A percentile compares a stretch with the other conserved stretches of the same genome.
These are phyloP conservation scores for Stentor coeruleus DNA, from an alignment of 73 alveolate genomes.

Conservation along the genomic window DNA sequence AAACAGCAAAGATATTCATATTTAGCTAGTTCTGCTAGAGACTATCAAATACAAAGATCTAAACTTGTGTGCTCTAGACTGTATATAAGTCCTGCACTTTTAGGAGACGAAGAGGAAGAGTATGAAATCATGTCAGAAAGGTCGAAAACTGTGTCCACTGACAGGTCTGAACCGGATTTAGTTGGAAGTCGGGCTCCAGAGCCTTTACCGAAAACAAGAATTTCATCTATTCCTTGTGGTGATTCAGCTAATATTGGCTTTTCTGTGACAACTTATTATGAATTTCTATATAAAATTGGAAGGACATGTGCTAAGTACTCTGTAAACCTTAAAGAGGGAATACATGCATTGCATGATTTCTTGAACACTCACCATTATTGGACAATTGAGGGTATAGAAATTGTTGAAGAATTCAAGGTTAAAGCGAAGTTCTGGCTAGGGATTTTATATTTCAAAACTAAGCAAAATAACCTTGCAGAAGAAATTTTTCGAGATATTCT, in stretches of 20 bases:
- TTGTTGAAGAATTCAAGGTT: neutral
- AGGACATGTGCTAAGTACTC: neutral
- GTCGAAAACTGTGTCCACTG: neutral
- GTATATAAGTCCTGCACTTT: neutral
- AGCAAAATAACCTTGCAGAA: neutral
- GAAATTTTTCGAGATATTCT: neutral
- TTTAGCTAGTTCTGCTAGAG: neutral
- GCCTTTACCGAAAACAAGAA: neutral
- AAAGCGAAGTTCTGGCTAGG: conserved; percentile 20
- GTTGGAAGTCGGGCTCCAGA: neutral
- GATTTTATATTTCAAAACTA: neutral
- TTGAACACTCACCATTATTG: conserved; percentile 18
- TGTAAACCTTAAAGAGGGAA: neutral
- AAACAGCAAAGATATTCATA: neutral
- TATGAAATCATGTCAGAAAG: neutral
- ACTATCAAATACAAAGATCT: conserved; percentile 1
- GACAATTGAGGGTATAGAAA: conserved; percentile 6
- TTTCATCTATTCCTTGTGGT: conserved; percentile 6
- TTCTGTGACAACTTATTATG: neutral
- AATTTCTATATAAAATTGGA: conserved; percentile 18
- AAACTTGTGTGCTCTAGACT: neutral
- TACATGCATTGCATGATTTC: conserved; percentile 17
- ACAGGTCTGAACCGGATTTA: neutral
- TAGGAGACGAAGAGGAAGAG: neutral
- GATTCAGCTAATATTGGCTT: conserved; percentile 10